These are phyloP conservation scores for Uronychia binucleata DNA, from an alignment of 73 alveolate species.

Conservation along the genomic window DNA sequence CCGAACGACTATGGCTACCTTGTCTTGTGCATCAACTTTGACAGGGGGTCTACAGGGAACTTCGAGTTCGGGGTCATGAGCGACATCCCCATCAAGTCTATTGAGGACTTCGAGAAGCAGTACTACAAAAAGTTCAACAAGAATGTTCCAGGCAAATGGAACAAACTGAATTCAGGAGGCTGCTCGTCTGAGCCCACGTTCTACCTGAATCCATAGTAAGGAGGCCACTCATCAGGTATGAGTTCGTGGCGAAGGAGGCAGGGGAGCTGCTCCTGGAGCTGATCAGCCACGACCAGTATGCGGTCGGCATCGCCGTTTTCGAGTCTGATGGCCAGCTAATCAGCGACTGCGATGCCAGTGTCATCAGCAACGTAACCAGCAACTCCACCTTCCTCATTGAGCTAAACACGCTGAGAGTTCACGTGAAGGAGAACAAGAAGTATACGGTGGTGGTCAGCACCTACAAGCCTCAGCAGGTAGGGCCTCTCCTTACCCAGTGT, in stretches of 20 bases:
- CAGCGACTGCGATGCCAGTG: neutral
- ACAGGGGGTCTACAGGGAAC: neutral
- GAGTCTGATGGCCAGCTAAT: neutral
- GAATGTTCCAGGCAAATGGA: neutral
- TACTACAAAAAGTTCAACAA: neutral
- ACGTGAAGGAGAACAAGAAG: neutral
- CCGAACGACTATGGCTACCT: slow-evolving; percentile 1
- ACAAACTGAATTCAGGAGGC: slow-evolving; percentile 4
- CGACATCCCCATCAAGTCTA: neutral
- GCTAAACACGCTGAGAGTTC: neutral
- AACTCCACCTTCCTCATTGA: slow-evolving; percentile 15
- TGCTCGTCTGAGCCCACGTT: slow-evolving; percentile 7
- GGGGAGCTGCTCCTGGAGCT: neutral
- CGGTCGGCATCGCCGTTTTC: neutral
- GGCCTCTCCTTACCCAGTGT: neutral
- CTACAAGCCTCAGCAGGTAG: neutral
- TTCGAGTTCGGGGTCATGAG: neutral
- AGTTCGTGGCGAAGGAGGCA: neutral
- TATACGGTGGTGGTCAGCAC: slow-evolving; percentile 6
- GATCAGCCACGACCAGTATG: neutral
- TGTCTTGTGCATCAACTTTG: neutral
- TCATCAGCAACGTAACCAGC: neutral
- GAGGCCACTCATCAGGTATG: neutral
- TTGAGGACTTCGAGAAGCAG: neutral
- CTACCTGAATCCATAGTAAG: neutral